Conservation (phyloP, 2,329 filamentous ascomycete genomes). For the Bipolaris zeicola region DNA sequence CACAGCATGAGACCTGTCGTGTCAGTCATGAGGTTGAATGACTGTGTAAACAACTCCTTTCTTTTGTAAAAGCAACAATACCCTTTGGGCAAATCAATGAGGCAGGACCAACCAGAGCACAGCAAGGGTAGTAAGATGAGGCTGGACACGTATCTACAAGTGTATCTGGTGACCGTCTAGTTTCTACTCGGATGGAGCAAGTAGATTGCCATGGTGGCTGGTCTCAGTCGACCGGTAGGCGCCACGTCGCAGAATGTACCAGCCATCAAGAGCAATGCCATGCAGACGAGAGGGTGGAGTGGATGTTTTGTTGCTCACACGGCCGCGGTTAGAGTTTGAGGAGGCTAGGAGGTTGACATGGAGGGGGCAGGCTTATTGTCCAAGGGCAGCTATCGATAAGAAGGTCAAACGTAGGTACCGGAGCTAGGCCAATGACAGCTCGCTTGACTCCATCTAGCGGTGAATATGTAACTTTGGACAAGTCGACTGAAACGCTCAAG, state of each 20-base stretch:
- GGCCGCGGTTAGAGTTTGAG: constrained; percentile 15
- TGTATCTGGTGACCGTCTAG: constrained; percentile 24
- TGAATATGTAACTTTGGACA: constrained; percentile 20
- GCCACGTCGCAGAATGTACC: constrained; percentile 23
- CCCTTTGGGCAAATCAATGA: neutral
- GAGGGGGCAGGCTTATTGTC: constrained; percentile 9
- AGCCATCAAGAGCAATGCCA: constrained; percentile 10
- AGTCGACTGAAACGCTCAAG: constrained; percentile 21
- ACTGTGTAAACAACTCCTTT: too few species aligned
- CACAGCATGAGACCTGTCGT: too few species aligned
- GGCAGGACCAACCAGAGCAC: constrained; percentile 8
- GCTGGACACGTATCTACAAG: constrained; percentile 20
- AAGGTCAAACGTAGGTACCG: constrained; percentile 3
- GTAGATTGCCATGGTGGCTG: constrained; percentile 13
- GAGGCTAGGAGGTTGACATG: constrained; percentile 12
- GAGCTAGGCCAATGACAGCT: neutral
- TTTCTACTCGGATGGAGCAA: neutral
- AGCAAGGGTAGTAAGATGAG: constrained; percentile 25
- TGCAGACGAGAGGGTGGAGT: constrained; percentile 10
- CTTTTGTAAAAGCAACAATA: too few species aligned
- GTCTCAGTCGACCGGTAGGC: constrained; percentile 6
- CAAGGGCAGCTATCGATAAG: constrained; percentile 19
- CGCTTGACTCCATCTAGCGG: constrained; percentile 19
- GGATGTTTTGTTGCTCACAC: constrained; percentile 11
- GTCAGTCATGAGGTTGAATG: too few species aligned